These are phyloP conservation scores for Arachnomyces sp. DNA, from an alignment of 2,329 filamentous ascomycete species.

Conservation along the genomic window DNA sequence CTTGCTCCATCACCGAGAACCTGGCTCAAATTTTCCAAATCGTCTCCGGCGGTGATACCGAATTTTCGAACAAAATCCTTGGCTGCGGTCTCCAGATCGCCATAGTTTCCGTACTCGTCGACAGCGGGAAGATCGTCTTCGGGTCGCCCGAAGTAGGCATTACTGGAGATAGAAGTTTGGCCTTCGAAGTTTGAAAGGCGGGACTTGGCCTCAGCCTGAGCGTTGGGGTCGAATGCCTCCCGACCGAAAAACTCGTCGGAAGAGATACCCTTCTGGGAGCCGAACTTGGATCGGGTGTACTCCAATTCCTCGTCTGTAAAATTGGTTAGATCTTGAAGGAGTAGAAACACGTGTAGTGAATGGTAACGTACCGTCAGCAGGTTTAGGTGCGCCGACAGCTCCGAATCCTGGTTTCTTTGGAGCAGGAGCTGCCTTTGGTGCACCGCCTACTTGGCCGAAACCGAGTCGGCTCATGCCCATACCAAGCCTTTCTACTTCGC, in stretches of 20 bases:
- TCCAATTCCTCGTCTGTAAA: slow-evolving; percentile 62
- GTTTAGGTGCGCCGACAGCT: slow-evolving; percentile 67
- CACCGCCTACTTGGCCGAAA: slow-evolving; percentile 74
- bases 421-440: slow-evolving; percentile 46
- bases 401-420: slow-evolving; percentile 84
- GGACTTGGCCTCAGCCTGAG: slow-evolving; percentile 76
- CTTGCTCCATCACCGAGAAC: slow-evolving; percentile 78
- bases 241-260: slow-evolving; percentile 98
- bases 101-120: slow-evolving; percentile 62
- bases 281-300: slow-evolving; percentile 83
- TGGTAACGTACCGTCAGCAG: slow-evolving; percentile 53
- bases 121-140: slow-evolving; percentile 62
- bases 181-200: slow-evolving; percentile 89
- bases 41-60: slow-evolving; percentile 89
- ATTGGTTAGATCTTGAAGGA: slow-evolving; percentile 8
- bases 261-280: slow-evolving; percentile 86
- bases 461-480: slow-evolving; percentile 81
- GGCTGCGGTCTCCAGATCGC: slow-evolving; percentile 83
- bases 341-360: no score
- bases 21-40: slow-evolving; percentile 80
- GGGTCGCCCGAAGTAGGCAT: slow-evolving; percentile 91
- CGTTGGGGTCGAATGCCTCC: slow-evolving; percentile 69
- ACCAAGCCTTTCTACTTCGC: slow-evolving; percentile 79
- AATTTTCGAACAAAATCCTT: slow-evolving; percentile 95
- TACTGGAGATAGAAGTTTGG: slow-evolving; percentile 84